phyloP scores from a whole-genome alignment of 2,329 filamentous ascomycete genomes.

The Fusarium virguliforme region DNA sequence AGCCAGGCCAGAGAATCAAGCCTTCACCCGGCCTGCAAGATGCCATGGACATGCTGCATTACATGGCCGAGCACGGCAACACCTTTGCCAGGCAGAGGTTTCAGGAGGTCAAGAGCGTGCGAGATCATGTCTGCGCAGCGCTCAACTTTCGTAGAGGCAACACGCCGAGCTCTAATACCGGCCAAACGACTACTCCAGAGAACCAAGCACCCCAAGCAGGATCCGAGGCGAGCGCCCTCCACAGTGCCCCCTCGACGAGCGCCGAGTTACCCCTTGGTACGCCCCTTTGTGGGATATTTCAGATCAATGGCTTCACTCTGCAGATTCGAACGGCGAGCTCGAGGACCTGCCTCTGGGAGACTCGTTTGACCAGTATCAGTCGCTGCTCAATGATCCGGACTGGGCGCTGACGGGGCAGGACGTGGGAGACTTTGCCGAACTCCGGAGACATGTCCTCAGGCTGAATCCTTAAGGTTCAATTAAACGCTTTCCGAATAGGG shows the following conservation, averaged over 20 bases:
- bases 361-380: constrained; percentile 17
- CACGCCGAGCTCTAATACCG: not conserved
- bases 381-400: constrained; percentile 15
- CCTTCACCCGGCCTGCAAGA: not conserved
- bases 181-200: not conserved
- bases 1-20: not conserved
- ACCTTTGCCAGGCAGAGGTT: not conserved
- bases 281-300: constrained; percentile 7
- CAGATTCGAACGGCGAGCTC: constrained; percentile 2
- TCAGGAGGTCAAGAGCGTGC: not conserved
- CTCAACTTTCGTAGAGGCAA: not conserved
- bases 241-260: not conserved
- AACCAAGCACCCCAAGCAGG: not conserved
- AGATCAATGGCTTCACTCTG: constrained; percentile 12
- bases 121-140: not conserved
- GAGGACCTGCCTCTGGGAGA: constrained; percentile 11
- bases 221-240: not conserved
- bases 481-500: not conserved
- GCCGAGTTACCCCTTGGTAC: not conserved
- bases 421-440: constrained; percentile 23
- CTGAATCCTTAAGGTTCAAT: constrained; percentile 1
- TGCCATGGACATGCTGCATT: constrained; percentile 6
- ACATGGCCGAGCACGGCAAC: not conserved
- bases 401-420: constrained; percentile 18
- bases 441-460: constrained; percentile 14